A percentile compares a stretch with the other conserved stretches of the same genome.
These are phyloP conservation scores for Lentinula aciculospora DNA, from an alignment of 768 basidiomycete species.

Conservation along the genomic window DNA sequence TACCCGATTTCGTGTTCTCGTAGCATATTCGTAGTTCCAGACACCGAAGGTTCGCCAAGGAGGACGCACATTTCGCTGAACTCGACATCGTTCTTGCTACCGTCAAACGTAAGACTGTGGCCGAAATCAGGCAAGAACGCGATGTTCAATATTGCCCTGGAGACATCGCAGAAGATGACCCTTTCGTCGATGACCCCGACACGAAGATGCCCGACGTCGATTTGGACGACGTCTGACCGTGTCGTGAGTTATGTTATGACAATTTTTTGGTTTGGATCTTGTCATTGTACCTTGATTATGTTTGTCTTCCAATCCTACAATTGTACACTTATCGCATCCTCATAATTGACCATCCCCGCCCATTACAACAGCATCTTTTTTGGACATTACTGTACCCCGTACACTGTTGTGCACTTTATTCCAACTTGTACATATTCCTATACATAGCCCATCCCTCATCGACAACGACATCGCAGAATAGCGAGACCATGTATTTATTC, in stretches of 20 bases:
- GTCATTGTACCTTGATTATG: background rate
- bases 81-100: constrained; percentile 72
- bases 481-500: background rate
- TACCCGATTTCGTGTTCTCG: constrained; percentile 1
- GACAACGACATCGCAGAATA: background rate
- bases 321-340: background rate
- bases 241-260: background rate
- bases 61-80: constrained; percentile 70
- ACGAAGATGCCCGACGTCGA: background rate
- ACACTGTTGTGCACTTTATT: background rate
- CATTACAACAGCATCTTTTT: background rate
- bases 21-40: constrained; percentile 71
- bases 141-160: constrained; percentile 8
- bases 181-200: background rate
- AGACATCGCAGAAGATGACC: background rate
- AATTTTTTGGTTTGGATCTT: background rate
- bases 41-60: constrained; percentile 78
- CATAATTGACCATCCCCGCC: background rate
- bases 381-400: background rate
- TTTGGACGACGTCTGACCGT: background rate
- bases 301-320: background rate
- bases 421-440: background rate
- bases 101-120: constrained; percentile 40
- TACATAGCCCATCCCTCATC: background rate
- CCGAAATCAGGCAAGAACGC: constrained; percentile 23